Evolutionary conservation across 2,329 filamentous ascomycete genomes (phyloP), one percentile per base, ranked within the genome.

Genomic region (Fusarium foetens): DNA sequence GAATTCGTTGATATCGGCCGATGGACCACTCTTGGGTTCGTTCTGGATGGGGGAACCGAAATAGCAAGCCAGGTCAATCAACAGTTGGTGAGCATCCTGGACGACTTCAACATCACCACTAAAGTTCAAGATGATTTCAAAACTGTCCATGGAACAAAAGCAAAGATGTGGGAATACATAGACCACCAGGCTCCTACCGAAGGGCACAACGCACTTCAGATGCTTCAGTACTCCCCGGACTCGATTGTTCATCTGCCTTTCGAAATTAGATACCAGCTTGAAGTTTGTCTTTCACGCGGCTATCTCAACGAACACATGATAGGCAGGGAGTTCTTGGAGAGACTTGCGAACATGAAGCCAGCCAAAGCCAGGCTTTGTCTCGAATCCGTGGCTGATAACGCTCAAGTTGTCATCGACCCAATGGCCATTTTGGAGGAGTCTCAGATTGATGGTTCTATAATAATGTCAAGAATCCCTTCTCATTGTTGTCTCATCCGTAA

Each of bases 261-360:
- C 68, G 83, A 90, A 2, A 89, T 97, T 3, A 89, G 94, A 21
- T 99, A 98, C 78, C 94, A 97, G 79, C 87, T 99, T 0, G 95
- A 99, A 80, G 95, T 94, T 0, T 98, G 95, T 78, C 86, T 98
- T n/a, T 97, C 95, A 1, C 89, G 92, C 33, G 90, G 91, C 1
- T 85, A 90, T 29, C 83, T 99, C 17, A 92, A 91, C 58, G 95
- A 98, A 79, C 89, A 94, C 78, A 92, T 88, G 51, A 87, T 98
- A 48, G 87, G 84, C 2, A 79, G 81, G 3, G 86, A 89, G 6
- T 98, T 98, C 72, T 82, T 97, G 5, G 79, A 85, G 33, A 86
- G 83, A 45, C 85, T 98, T 23, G 84, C 86, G 3, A 77, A 82
- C 6, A 65, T 81, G 25, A 76, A 82, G 52, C 68, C 79, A 1